These are phyloP conservation scores for Catenaria anguillulae DNA, from an alignment of 371 early-diverging fungal genomes.

Conservation along the genomic window DNA sequence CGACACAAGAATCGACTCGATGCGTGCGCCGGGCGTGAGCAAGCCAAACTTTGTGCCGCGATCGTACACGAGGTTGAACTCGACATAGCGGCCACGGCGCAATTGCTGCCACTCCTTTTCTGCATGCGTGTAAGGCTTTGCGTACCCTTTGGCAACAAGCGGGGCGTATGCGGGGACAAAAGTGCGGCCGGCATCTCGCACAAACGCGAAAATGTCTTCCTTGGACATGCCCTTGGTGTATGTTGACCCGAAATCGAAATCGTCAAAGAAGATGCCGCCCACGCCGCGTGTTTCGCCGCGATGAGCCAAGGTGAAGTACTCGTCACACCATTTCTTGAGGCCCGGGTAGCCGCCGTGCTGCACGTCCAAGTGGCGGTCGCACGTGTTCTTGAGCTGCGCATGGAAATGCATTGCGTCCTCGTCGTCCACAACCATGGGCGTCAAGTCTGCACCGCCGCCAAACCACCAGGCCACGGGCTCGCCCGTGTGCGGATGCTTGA, in stretches of 20 bases:
- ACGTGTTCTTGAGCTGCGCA: slow-evolving; percentile 52
- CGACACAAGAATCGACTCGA: slow-evolving; percentile 73
- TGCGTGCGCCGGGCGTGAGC: slow-evolving; percentile 67
- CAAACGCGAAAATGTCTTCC: slow-evolving; percentile 53
- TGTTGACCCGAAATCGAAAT: slow-evolving; percentile 46
- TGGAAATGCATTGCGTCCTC: slow-evolving; percentile 73
- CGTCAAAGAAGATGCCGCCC: slow-evolving; percentile 81
- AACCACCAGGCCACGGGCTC: slow-evolving; percentile 64
- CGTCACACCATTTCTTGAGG: slow-evolving; percentile 74
- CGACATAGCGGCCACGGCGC: slow-evolving; percentile 74
- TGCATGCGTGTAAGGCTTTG: slow-evolving; percentile 43
- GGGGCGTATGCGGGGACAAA: slow-evolving; percentile 65
- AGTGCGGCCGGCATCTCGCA: slow-evolving; percentile 47
- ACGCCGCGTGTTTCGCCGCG: slow-evolving; percentile 66
- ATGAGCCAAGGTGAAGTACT: slow-evolving; percentile 61
- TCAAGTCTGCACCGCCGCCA: slow-evolving; percentile 69
- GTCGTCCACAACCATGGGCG: slow-evolving; percentile 59
- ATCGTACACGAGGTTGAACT: slow-evolving; percentile 77
- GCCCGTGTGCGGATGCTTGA: slow-evolving; percentile 38
- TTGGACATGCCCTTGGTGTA: not conserved
- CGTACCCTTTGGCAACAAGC: slow-evolving; percentile 47
- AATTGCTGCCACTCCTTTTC: slow-evolving; percentile 71
- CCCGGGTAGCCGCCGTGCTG: slow-evolving; percentile 41
- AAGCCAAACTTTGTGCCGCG: slow-evolving; percentile 82
- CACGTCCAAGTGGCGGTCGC: slow-evolving; percentile 45